Conservation (phyloP, 2,329 filamentous ascomycete genomes). For the Zasmidium cellare region DNA sequence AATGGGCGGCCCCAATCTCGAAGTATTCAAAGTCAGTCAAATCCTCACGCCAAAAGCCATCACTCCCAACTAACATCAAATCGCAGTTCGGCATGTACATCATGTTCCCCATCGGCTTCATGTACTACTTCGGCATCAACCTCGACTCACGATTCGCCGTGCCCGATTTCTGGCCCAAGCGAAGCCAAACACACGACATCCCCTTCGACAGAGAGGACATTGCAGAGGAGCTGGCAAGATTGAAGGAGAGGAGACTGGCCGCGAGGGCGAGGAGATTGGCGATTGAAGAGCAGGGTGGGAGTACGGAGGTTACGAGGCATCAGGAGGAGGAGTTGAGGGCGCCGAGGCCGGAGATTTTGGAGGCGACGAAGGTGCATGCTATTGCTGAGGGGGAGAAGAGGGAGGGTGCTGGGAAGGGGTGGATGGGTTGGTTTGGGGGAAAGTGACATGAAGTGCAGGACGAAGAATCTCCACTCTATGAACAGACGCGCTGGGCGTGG, state of each 20-base stretch:
- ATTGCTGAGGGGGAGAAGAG: conserved; percentile 21
- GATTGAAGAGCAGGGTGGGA: conserved; percentile 31
- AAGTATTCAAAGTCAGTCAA: conserved; percentile 80
- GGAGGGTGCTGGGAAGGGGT: background rate
- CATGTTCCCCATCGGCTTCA: conserved; percentile 97
- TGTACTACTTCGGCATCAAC: conserved; percentile 99
- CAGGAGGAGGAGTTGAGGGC: conserved; percentile 22
- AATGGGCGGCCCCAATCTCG: conserved; percentile 84
- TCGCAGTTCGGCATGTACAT: conserved; percentile 94
- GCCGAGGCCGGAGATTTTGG: conserved; percentile 26
- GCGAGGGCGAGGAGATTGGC: conserved; percentile 51
- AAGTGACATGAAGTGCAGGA: background rate
- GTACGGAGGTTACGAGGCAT: conserved; percentile 17
- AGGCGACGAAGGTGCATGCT: conserved; percentile 22
- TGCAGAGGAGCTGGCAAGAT: conserved; percentile 72
- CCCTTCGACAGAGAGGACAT: conserved; percentile 82
- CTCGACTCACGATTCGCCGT: conserved; percentile 89
- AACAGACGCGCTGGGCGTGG: background rate
- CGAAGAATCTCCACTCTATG: background rate
- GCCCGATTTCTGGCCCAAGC: conserved; percentile 89
- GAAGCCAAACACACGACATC: conserved; percentile 72
- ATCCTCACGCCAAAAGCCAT: background rate
- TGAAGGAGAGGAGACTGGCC: conserved; percentile 55
- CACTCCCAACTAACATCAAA: background rate
- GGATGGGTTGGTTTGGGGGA: background rate